Conservation (phyloP, 768 basidiomycete species). For the Mycena leptocephala region DNA sequence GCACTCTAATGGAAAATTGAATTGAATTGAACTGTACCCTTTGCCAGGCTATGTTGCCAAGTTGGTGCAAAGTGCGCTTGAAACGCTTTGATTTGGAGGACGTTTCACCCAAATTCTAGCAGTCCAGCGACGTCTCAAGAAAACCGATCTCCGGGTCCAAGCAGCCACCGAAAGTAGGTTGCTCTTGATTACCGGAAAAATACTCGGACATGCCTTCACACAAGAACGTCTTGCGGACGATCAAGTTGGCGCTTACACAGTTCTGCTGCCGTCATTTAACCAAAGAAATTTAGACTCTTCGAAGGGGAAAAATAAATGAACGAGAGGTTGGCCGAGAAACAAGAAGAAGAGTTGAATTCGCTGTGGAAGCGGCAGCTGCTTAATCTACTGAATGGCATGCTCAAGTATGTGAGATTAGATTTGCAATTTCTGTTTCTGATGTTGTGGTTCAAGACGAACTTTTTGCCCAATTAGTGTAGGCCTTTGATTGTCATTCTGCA, state of each 20-base stretch:
- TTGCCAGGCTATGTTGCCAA: slow-evolving; percentile 73
- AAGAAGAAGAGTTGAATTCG: slow-evolving; percentile 73
- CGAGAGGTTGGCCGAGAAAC: slow-evolving; percentile 66
- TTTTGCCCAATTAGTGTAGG: too few relatives aligned
- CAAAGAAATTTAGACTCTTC: slow-evolving; percentile 41
- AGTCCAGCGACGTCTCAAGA: slow-evolving; percentile 70
- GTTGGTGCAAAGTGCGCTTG: slow-evolving; percentile 52
- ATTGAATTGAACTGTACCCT: too few relatives aligned
- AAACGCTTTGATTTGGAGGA: neutral
- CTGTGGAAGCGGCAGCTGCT: slow-evolving; percentile 69
- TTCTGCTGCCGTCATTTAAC: neutral
- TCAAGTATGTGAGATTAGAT: slow-evolving; percentile 9
- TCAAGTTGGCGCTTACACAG: slow-evolving; percentile 56
- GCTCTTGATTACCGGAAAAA: slow-evolving; percentile 17
- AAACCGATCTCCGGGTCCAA: slow-evolving; percentile 75
- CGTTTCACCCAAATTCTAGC: neutral
- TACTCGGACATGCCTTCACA: slow-evolving; percentile 35
- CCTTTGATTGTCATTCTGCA: too few relatives aligned
- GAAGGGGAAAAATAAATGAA: slow-evolving; percentile 76
- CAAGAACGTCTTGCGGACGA: slow-evolving; percentile 73
- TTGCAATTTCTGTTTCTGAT: too few relatives aligned
- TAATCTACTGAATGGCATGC: slow-evolving; percentile 35
- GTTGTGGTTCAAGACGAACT: too few relatives aligned
- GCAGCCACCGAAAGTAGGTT: slow-evolving; percentile 71
- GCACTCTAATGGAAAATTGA: too few relatives aligned